Evolutionary conservation across 768 basidiomycete species (phyloP).

Genomic region (Heimioporus sp.): DNA sequence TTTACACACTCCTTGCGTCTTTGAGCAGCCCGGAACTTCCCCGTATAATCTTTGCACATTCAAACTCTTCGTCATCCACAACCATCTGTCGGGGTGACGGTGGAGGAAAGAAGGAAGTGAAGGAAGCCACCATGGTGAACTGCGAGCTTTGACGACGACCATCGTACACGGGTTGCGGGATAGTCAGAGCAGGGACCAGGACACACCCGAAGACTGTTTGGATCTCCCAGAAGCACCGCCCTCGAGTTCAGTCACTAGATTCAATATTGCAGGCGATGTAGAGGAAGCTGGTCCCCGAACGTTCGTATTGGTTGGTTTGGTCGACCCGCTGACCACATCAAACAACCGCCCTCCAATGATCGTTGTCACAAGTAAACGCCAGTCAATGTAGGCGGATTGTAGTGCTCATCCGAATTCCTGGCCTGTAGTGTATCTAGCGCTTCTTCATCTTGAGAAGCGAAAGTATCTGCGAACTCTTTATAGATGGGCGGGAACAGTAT

Average conservation of each 20-base stretch:
- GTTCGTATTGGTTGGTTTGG: slow-evolving; percentile 26
- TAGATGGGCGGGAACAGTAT: slow-evolving; percentile 33
- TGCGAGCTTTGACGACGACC: slow-evolving; percentile 51
- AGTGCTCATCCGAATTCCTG: slow-evolving; percentile 33
- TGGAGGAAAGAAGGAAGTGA: slow-evolving; percentile 25
- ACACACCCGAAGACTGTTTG: slow-evolving; percentile 30
- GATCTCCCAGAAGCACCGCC: slow-evolving; percentile 18
- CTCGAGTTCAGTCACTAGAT: slow-evolving; percentile 18
- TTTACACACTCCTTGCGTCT: slow-evolving; percentile 30
- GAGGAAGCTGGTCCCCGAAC: slow-evolving; percentile 9
- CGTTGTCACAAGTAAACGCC: slow-evolving; percentile 52
- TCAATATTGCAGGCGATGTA: slow-evolving; percentile 17
- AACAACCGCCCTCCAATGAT: slow-evolving; percentile 79
- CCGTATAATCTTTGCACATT: slow-evolving; percentile 45
- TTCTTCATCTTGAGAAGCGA: slow-evolving; percentile 47
- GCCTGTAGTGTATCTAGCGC: slow-evolving; percentile 22
- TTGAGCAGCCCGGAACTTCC: slow-evolving; percentile 32
- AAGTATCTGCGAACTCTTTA: slow-evolving; percentile 44
- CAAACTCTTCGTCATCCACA: slow-evolving; percentile 40
- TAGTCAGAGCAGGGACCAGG: slow-evolving; percentile 31
- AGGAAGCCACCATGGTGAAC: slow-evolving; percentile 52
- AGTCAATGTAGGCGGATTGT: slow-evolving; percentile 35
- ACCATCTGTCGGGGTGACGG: slow-evolving; percentile 20
- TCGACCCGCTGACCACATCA: slow-evolving; percentile 70
- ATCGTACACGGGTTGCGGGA: slow-evolving; percentile 29